Conservation (phyloP, 225 moss, liverwort and hornwort genomes). For the Takakia lepidozioides region DNA sequence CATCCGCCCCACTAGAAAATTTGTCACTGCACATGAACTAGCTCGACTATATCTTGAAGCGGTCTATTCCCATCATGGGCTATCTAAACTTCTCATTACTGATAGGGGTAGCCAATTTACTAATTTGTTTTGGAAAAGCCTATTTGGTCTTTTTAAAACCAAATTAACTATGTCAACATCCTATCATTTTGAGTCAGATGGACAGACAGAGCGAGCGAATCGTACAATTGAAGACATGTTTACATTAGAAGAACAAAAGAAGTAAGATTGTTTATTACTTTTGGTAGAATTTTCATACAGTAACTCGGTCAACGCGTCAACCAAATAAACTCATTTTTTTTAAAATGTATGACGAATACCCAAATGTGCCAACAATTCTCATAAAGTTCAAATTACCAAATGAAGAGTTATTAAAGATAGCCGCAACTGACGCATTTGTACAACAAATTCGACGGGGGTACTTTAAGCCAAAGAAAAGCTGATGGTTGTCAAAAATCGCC, state of each 20-base stretch:
- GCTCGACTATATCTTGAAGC: too few relatives aligned
- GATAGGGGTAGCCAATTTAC: neutral
- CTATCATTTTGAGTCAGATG: too few relatives aligned
- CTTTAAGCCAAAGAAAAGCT: neutral
- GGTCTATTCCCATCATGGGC: slow-evolving; percentile 1
- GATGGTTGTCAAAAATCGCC: neutral
- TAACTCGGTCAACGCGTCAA: neutral
- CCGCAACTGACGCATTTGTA: neutral
- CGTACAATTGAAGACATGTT: neutral
- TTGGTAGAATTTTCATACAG: too few relatives aligned
- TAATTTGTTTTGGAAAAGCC: neutral
- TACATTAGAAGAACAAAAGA: neutral
- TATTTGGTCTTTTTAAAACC: neutral
- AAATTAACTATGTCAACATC: too few relatives aligned
- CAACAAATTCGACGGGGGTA: neutral
- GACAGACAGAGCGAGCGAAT: too few relatives aligned
- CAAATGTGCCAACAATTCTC: too few relatives aligned
- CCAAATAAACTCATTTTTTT: neutral
- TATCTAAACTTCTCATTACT: neutral
- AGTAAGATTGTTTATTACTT: neutral
- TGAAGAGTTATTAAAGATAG: neutral
- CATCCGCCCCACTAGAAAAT: neutral
- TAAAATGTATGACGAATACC: neutral
- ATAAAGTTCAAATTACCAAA: neutral
- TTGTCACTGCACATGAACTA: neutral